Conservation (phyloP, 352 stramenopile genomes). For the Phytophthora cajani region DNA sequence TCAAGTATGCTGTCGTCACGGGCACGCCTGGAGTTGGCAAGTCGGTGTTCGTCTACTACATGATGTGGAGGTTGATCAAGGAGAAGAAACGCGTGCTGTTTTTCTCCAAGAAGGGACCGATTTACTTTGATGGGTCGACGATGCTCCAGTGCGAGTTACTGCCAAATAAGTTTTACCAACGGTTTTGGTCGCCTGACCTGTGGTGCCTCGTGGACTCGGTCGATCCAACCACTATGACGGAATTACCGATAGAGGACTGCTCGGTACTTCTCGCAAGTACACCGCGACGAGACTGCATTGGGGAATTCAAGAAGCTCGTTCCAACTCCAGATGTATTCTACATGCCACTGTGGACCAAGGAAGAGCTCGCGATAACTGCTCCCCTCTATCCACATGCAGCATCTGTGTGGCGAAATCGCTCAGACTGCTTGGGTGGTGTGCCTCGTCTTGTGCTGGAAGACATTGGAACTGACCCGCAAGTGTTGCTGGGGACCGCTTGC, state of each 20-base stretch:
- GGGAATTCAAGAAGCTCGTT: constrained; percentile 43
- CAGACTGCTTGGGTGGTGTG: constrained; percentile 38
- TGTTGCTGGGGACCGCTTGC: constrained; percentile 29
- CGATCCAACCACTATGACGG: constrained; percentile 5
- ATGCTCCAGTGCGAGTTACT: constrained; percentile 13
- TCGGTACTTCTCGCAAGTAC: constrained; percentile 37
- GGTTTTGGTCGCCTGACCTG: constrained; percentile 34
- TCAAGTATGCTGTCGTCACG: too few species aligned
- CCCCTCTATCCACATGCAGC: constrained; percentile 31
- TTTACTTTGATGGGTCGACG: constrained; percentile 44
- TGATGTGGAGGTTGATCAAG: constrained; percentile 48
- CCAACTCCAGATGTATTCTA: constrained; percentile 39
- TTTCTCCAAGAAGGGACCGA: not conserved
- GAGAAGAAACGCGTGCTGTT: constrained; percentile 37
- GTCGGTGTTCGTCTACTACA: constrained; percentile 46
- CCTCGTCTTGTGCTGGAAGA: constrained; percentile 43
- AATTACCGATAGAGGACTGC: constrained; percentile 15
- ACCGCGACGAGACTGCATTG: constrained; percentile 38
- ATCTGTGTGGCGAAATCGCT: constrained; percentile 27
- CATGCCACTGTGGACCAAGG: constrained; percentile 41
- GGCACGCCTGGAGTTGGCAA: constrained; percentile 16
- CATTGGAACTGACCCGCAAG: constrained; percentile 26
- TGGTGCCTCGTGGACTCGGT: constrained; percentile 44
- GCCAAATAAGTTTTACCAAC: constrained; percentile 10
- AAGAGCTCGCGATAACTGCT: constrained; percentile 36